Conservation (phyloP, 1,284 basidiomycete species). For the Ustilago loliicola region DNA sequence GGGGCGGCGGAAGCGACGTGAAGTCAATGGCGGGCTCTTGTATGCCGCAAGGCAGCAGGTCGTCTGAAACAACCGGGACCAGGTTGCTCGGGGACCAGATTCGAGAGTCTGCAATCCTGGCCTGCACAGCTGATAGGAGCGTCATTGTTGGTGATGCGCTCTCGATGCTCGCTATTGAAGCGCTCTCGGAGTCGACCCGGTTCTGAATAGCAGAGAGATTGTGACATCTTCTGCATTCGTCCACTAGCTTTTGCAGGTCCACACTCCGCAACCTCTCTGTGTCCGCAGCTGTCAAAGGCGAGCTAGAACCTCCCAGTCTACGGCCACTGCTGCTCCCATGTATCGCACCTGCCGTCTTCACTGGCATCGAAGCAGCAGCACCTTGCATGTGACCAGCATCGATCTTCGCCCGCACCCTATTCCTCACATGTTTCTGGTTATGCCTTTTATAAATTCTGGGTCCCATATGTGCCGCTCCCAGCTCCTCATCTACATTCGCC, state of each 20-base stretch:
- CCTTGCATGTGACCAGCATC: conserved; percentile 14
- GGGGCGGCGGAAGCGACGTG: conserved; percentile 3
- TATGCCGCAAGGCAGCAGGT: conserved; percentile 23
- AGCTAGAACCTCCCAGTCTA: neutral
- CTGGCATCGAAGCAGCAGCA: neutral
- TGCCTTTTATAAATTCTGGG: conserved; percentile 49
- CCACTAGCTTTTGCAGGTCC: conserved; percentile 35
- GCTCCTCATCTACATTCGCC: conserved; percentile 42
- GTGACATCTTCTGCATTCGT: conserved; percentile 29
- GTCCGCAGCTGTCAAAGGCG: conserved; percentile 3
- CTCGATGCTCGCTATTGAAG: neutral
- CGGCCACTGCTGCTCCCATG: neutral
- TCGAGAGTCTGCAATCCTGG: conserved; percentile 16
- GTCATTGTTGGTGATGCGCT: neutral
- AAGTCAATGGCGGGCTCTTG: conserved; percentile 20
- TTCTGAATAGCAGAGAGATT: conserved; percentile 16
- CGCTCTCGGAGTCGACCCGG: neutral
- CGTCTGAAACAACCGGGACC: conserved; percentile 15
- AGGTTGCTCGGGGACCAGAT: conserved; percentile 11
- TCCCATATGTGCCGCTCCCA: conserved; percentile 51
- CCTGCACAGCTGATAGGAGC: conserved; percentile 17
- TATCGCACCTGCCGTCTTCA: no score
- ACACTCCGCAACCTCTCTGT: conserved; percentile 2
- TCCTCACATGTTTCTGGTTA: conserved; percentile 44
- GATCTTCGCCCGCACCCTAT: conserved; percentile 32